Percentiles rank a stretch among this genome's conserved stretches.
Conservation (phyloP, 345 rosid species). For the Linum tenue region DNA sequence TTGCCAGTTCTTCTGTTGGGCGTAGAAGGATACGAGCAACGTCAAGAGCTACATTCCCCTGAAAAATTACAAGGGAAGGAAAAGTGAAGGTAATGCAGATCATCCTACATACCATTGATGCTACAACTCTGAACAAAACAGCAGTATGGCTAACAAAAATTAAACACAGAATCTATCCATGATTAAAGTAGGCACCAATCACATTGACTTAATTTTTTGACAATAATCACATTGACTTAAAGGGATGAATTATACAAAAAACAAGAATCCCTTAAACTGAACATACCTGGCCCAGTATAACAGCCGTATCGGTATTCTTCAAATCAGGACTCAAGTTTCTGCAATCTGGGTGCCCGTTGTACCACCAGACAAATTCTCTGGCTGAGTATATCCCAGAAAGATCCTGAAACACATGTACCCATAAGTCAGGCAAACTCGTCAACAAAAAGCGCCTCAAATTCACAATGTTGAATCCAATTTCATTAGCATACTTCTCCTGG, state of each 20-base stretch:
- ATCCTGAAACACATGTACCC: slow-evolving; percentile 31
- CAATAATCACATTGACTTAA: too few species aligned
- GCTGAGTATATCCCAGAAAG: slow-evolving; percentile 70
- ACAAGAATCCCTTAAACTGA: neutral
- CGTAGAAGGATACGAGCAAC: slow-evolving; percentile 78
- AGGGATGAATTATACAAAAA: too few species aligned
- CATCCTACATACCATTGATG: neutral
- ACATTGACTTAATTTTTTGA: too few species aligned
- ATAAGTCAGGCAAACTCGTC: neutral
- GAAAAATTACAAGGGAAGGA: slow-evolving; percentile 9
- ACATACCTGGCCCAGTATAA: slow-evolving; percentile 76
- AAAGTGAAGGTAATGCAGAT: neutral
- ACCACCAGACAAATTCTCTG: slow-evolving; percentile 98
- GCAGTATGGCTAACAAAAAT: too few species aligned
- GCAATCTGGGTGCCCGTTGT: slow-evolving; percentile 85
- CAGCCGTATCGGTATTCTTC: slow-evolving; percentile 61
- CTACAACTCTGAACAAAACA: neutral
- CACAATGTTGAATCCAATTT: neutral
- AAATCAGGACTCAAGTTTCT: slow-evolving; percentile 56
- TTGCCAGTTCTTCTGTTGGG: slow-evolving; percentile 62
- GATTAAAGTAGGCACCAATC: too few species aligned
- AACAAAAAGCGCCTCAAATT: neutral
- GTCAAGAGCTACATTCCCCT: slow-evolving; percentile 99
- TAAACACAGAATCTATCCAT: too few species aligned
- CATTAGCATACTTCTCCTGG: slow-evolving; percentile 65